Evolutionary conservation across 2,329 filamentous ascomycete genomes (phyloP).

Genomic region (Talaromyces sp.): DNA sequence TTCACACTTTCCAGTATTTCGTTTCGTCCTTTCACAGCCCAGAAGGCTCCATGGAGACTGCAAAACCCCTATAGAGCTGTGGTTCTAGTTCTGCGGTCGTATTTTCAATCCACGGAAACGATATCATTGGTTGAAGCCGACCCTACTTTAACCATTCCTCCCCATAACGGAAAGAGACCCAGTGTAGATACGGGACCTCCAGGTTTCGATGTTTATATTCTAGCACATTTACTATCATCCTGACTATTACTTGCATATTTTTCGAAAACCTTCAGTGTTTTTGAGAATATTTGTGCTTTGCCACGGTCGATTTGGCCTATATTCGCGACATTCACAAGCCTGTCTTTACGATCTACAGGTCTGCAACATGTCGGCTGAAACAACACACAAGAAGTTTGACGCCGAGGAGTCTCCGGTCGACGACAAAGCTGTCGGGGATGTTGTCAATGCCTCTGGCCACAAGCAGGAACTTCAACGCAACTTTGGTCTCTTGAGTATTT

Average conservation of each 20-base stretch:
- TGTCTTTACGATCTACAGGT: neutral
- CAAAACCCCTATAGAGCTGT: neutral
- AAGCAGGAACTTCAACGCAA: conserved; percentile 62
- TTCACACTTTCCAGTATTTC: neutral
- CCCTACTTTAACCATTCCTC: neutral
- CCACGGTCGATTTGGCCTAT: neutral
- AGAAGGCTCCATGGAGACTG: neutral
- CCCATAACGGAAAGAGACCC: neutral
- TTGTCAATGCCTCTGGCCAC: conserved; percentile 64
- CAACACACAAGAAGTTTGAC: conserved; percentile 24
- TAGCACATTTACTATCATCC: neutral
- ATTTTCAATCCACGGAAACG: neutral
- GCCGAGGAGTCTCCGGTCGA: conserved; percentile 26
- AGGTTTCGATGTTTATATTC: conserved; percentile 7
- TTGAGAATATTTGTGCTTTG: neutral
- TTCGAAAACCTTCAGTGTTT: neutral
- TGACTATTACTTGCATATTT: neutral
- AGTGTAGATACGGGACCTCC: neutral
- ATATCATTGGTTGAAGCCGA: neutral
- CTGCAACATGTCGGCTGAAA: conserved; percentile 21
- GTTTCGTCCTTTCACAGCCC: neutral
- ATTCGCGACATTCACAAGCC: neutral
- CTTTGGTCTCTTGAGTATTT: conserved; percentile 59
- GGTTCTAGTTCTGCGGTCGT: neutral
- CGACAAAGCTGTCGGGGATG: conserved; percentile 33